Percentiles rank a stretch among this genome's conserved stretches.
phyloP scores from a whole-genome alignment of 345 rosid genomes.

The Streptanthus diversifolius region DNA sequence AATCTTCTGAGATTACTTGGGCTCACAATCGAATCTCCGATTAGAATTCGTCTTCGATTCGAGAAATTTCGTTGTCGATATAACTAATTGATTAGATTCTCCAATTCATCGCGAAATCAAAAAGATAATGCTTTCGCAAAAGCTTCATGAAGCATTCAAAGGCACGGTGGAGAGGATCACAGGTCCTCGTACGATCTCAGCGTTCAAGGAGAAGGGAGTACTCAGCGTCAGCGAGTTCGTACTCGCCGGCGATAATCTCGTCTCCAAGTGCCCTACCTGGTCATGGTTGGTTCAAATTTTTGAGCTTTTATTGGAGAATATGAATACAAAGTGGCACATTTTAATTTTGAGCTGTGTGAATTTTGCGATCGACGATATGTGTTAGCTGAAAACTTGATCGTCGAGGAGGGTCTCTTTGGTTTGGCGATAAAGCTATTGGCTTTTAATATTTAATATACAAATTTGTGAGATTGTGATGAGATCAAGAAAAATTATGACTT shows the following conservation, averaged over 20 bases:
- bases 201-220: constrained; percentile 97
- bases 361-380: not conserved
- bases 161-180: constrained; percentile 95
- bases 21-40: constrained; percentile 13
- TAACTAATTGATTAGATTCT: not conserved
- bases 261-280: constrained; percentile 99
- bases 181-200: constrained; percentile 87
- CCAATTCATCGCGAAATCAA: not conserved
- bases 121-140: constrained; percentile 66
- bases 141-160: constrained; percentile 81
- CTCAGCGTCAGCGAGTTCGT: constrained; percentile 89
- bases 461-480: constrained; percentile 14
- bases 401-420: constrained; percentile 1
- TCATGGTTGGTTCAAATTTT: constrained; percentile 58
- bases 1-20: constrained; percentile 10
- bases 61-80: not conserved
- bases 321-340: not conserved
- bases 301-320: not conserved
- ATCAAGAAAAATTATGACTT: constrained; percentile 7
- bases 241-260: constrained; percentile 95
- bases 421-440: not conserved
- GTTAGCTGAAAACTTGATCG: not conserved
- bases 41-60: constrained; percentile 1
- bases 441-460: not conserved
- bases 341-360: not conserved